Percentiles rank a stretch among this genome's conserved stretches.
phyloP scores from a whole-genome alignment of 257 asterid species.

The Lycium barbarum region DNA sequence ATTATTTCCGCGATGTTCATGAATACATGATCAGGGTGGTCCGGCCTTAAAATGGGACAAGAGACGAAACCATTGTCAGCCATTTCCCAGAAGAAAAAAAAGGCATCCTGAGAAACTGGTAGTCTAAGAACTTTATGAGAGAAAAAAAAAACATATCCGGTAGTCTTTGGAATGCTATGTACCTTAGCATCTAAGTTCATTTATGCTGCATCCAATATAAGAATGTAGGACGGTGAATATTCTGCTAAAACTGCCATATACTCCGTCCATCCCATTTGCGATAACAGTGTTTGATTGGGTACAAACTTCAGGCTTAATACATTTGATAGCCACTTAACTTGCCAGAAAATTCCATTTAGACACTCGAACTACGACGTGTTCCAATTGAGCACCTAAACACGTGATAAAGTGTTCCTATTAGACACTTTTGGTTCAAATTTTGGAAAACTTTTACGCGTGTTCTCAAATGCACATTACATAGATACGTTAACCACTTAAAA shows the following conservation, averaged over 20 bases:
- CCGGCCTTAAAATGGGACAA: constrained; percentile 44
- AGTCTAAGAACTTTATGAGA: background rate
- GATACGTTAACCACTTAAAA: too few species aligned
- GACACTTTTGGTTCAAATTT: too few species aligned
- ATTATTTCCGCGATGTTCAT: constrained; percentile 55
- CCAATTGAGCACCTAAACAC: too few species aligned
- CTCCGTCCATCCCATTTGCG: background rate
- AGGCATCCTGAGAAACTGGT: background rate
- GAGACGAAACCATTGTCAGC: constrained; percentile 28
- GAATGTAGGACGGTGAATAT: background rate
- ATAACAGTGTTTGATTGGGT: constrained; percentile 9
- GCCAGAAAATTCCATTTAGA: too few species aligned
- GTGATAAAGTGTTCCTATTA: too few species aligned
- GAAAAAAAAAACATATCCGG: background rate
- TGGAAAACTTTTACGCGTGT: too few species aligned
- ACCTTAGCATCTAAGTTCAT: constrained; percentile 1
- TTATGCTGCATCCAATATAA: constrained; percentile 11
- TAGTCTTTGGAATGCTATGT: constrained; percentile 2
- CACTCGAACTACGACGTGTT: too few species aligned
- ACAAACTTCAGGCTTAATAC: background rate
- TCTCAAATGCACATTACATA: too few species aligned
- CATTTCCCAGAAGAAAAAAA: constrained; percentile 9
- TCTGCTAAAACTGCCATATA: constrained; percentile 10
- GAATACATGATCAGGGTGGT: constrained; percentile 50
- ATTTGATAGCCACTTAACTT: too few species aligned